phyloP scores from a whole-genome alignment of 148 eudicot species.

The Beta vulgaris region DNA sequence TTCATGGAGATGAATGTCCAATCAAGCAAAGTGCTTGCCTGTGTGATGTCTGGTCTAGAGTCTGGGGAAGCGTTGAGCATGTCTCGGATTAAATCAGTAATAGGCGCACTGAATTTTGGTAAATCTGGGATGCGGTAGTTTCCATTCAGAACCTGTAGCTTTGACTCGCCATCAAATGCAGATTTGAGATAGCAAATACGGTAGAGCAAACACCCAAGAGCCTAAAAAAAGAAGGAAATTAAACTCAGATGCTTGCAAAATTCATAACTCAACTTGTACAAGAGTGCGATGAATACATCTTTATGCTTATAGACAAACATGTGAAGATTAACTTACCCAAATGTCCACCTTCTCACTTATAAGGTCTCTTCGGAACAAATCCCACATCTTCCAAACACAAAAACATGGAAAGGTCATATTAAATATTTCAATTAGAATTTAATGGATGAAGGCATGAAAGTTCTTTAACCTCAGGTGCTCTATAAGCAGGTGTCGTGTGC shows the following conservation, averaged over 20 bases:
- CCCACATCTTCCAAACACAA: slow-evolving; percentile 88
- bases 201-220: slow-evolving; percentile 93
- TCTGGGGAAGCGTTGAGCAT: slow-evolving; percentile 93
- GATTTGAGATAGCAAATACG: slow-evolving; percentile 95
- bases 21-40: slow-evolving; percentile 96
- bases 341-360: slow-evolving; percentile 97
- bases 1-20: slow-evolving; percentile 77
- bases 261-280: neutral
- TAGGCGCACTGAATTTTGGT: slow-evolving; percentile 77
- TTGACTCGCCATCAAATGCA: slow-evolving; percentile 99
- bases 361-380: slow-evolving; percentile 72
- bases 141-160: slow-evolving; percentile 91
- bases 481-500: slow-evolving; percentile 97
- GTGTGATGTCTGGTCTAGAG: slow-evolving; percentile 97
- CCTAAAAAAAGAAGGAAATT: slow-evolving; percentile 40
- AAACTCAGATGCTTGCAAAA: slow-evolving; percentile 3
- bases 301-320: neutral
- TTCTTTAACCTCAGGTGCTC: slow-evolving; percentile 90
- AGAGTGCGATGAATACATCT: neutral
- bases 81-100: slow-evolving; percentile 72
- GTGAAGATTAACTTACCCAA: slow-evolving; percentile 65
- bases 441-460: slow-evolving; percentile 26
- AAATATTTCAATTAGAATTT: neutral
- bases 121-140: slow-evolving; percentile 92
- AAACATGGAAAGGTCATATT: slow-evolving; percentile 29